Evolutionary conservation across 768 basidiomycete genomes (phyloP), one percentile per base, ranked within the genome.

Genomic region (Podaxis sp.): DNA sequence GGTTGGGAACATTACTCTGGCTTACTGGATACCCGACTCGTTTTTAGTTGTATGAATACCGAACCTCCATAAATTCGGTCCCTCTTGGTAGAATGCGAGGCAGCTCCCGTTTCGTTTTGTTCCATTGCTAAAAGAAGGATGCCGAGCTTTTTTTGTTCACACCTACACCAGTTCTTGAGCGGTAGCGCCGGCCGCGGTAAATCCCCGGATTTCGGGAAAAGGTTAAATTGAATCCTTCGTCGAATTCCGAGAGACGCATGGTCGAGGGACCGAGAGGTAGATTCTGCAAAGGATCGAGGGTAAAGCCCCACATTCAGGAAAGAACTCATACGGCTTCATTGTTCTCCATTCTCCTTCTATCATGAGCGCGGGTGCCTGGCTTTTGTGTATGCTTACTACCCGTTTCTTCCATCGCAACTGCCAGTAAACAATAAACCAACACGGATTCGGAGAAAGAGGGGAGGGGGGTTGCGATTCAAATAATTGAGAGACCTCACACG

Each of bases 361-460:
- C 55, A 24, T 57, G 38, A 13, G 24, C 55, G 55, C 25, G 41
- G 38, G 22, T 46, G 24, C 37, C 24, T 12, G 25, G 49, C 49
- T 5, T 9, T 50, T 27, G 7, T 12, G 9, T 19, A 50, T 24
- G 24, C 19, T 17, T 24, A 19, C 22, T 50, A 24, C 37, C 58
- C 15, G 12, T 24, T 29, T 17, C 15, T 15, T 27, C 50, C 58
- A 51, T 59, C 58, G 58, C 58, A 59, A 59, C 58, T 9, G 22
- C 58, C 58, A 22, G 29, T 11, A 24, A 36, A 58, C 57, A 37
- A 58, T 37, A 27, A 40, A 3, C n/a, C 36, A n/a, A 17, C n/a
- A 25, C 38, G 25, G 12, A 38, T 29, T 33, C 15, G 41, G 41
- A 29, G 15, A 5, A 27, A 43, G 38, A 29, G 7, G 19, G 37